phyloP scores from a whole-genome alignment of 176 grass and related monocot genomes.

The Panicum miliaceum region DNA sequence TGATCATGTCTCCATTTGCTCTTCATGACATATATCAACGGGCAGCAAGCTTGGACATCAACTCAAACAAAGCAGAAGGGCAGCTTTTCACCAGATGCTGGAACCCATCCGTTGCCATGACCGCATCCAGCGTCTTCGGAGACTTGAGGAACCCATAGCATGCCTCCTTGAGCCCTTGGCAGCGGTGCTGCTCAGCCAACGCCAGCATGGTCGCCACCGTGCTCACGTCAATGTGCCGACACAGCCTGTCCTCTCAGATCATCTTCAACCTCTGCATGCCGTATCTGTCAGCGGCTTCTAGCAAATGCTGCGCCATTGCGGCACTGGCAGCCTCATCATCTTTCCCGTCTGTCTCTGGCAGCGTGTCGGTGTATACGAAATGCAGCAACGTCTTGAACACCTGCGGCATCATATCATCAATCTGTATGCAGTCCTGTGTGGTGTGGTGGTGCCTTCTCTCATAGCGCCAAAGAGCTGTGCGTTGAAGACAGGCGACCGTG shows the following conservation, averaged over 20 bases:
- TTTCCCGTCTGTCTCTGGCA: background rate
- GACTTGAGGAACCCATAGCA: constrained; percentile 15
- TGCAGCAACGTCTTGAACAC: constrained; percentile 33
- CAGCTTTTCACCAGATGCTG: background rate
- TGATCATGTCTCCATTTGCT: too few species aligned
- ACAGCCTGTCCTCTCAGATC: constrained; percentile 49
- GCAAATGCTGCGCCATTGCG: constrained; percentile 45
- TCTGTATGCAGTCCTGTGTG: background rate
- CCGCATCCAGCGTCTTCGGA: background rate
- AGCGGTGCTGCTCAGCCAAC: constrained; percentile 30
- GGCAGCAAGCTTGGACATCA: too few species aligned
- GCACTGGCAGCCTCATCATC: background rate
- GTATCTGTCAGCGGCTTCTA: constrained; percentile 58
- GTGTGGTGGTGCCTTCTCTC: constrained; percentile 28
- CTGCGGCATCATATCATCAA: constrained; percentile 35
- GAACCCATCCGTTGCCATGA: background rate
- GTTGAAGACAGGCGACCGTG: constrained; percentile 43
- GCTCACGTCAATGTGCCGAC: background rate
- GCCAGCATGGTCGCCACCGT: background rate
- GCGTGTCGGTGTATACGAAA: constrained; percentile 17
- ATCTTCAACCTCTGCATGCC: constrained; percentile 44
- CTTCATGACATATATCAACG: too few species aligned
- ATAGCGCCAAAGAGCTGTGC: constrained; percentile 40
- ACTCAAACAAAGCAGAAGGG: background rate
- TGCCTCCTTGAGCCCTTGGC: background rate